Base-by-base conservation (phyloP, 805 yeast species). In the Metschnikowia dekortorum region DNA sequence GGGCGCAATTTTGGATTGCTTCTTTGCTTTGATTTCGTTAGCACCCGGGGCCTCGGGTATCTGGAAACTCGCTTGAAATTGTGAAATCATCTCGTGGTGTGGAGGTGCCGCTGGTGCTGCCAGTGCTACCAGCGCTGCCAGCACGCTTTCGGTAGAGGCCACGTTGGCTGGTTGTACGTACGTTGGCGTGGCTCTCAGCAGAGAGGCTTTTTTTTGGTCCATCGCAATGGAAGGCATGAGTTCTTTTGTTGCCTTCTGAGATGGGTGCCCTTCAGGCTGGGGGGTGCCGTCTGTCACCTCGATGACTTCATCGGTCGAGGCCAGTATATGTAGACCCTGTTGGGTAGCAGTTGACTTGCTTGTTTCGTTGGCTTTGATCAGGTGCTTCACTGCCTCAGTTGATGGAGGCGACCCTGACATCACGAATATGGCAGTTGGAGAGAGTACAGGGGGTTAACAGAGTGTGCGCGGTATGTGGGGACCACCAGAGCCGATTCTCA, bases 31-130 rank as follows among this genome's bases (percentile, higher is more conserved):
- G 26, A 33, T 6, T 3, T 34, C 46, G 13, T 8, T 18, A 31
- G 37, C 7, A 6, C 37, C 29, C 1, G 37, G 39, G n/a, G 46
- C 16, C 0, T 43, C 42, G 5, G 47, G 8, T 50, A 62, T 28
- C 45, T 61, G 63, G 50, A 70, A 65, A 42, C 55, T 61, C 0
- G 72, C 63, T 49, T 69, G 73, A 55, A 66, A 71, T n/a, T 44
- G 39, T n/a, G 45, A 30, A 34, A 42, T 38, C 32, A 28, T 33
- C 9, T 33, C 31, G n/a, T 33, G 32, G 18, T 34, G 45, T 14
- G 26, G 34, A 3, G 32, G 38, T 14, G 45, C 32, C 45, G n/a
- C 37, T 29, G 43, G 32, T 39, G 43, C 34, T 9, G 34, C 26
- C 10, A 6, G 22, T 14, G 22, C 34, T 9, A 28, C 26, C 10